Percentiles rank a stretch among this genome's conserved stretches.
These are phyloP conservation scores for Fusarium pseudograminearum DNA, from an alignment of 2,329 filamentous ascomycete genomes.

Conservation along the genomic window DNA sequence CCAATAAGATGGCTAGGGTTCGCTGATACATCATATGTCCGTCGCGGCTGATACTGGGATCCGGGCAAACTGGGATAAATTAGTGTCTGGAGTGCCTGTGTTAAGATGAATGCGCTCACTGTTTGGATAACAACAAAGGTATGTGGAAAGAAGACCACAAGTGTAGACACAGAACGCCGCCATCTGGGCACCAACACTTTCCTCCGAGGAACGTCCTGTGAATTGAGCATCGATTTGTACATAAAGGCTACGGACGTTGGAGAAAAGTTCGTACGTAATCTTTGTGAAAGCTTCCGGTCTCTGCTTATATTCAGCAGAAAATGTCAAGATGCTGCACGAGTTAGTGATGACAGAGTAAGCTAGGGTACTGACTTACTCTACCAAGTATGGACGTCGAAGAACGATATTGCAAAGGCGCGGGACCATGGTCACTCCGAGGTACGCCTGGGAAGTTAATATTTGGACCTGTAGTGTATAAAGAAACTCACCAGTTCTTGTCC, in stretches of 20 bases:
- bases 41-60: slow-evolving; percentile 54
- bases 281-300: slow-evolving; percentile 56
- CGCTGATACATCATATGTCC: slow-evolving; percentile 61
- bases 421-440: slow-evolving; percentile 67
- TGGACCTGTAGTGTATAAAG: neutral
- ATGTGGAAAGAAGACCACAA: slow-evolving; percentile 65
- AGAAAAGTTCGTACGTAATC: slow-evolving; percentile 62
- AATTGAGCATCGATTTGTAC: slow-evolving; percentile 66
- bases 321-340: slow-evolving; percentile 57
- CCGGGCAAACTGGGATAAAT: slow-evolving; percentile 56
- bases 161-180: slow-evolving; percentile 67
- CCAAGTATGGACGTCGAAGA: slow-evolving; percentile 65
- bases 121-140: slow-evolving; percentile 64
- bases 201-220: slow-evolving; percentile 58
- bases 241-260: slow-evolving; percentile 61
- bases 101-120: slow-evolving; percentile 51
- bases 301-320: slow-evolving; percentile 54
- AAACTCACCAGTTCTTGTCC: slow-evolving; percentile 61
- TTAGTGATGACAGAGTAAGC: neutral
- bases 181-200: slow-evolving; percentile 66
- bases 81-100: slow-evolving; percentile 7
- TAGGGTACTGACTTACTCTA: slow-evolving; percentile 56
- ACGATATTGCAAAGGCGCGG: slow-evolving; percentile 69
- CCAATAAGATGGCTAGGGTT: slow-evolving; percentile 59
- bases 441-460: slow-evolving; percentile 56